Percentiles rank a stretch among this genome's conserved stretches.
These are phyloP conservation scores for Debaryomyces coudertii DNA, from an alignment of 1,139 yeast genomes.

Conservation along the genomic window DNA sequence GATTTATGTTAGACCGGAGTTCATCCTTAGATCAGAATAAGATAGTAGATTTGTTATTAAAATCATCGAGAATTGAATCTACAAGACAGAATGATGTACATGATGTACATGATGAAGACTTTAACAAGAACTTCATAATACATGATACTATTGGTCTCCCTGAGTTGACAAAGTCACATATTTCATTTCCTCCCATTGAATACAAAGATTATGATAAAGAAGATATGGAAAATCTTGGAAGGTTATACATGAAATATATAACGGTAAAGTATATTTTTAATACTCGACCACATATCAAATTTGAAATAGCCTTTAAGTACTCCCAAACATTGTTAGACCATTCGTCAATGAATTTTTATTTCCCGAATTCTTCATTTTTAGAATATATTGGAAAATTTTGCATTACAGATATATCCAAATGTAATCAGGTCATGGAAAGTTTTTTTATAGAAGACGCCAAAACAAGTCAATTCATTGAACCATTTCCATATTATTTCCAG, in stretches of 20 bases:
- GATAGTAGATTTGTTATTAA: slow-evolving; percentile 9
- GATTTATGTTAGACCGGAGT: background rate
- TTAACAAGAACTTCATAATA: background rate
- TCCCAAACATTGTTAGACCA: slow-evolving; percentile 54
- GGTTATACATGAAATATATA: slow-evolving; percentile 10
- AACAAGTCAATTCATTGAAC: background rate
- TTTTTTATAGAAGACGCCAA: slow-evolving; percentile 6
- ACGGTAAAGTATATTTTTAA: slow-evolving; percentile 8
- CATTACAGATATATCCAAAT: slow-evolving; percentile 4
- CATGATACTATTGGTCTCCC: slow-evolving; percentile 7
- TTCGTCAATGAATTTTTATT: slow-evolving; percentile 39
- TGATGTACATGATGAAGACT: background rate
- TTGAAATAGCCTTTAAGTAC: slow-evolving; percentile 39
- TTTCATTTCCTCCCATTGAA: slow-evolving; percentile 3
- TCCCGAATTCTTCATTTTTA: background rate
- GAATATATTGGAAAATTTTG: slow-evolving; percentile 11
- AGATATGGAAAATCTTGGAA: slow-evolving; percentile 10
- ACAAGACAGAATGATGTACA: background rate
- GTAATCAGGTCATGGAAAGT: slow-evolving; percentile 4
- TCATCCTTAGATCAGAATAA: slow-evolving; percentile 4
- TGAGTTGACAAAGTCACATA: background rate
- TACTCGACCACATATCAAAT: slow-evolving; percentile 6
- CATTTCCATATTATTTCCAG: slow-evolving; percentile 5
- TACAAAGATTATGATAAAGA: background rate
- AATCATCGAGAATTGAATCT: slow-evolving; percentile 6